These are phyloP conservation scores for Diplodia corticola DNA, from an alignment of 2,329 filamentous ascomycete species.

Conservation along the genomic window DNA sequence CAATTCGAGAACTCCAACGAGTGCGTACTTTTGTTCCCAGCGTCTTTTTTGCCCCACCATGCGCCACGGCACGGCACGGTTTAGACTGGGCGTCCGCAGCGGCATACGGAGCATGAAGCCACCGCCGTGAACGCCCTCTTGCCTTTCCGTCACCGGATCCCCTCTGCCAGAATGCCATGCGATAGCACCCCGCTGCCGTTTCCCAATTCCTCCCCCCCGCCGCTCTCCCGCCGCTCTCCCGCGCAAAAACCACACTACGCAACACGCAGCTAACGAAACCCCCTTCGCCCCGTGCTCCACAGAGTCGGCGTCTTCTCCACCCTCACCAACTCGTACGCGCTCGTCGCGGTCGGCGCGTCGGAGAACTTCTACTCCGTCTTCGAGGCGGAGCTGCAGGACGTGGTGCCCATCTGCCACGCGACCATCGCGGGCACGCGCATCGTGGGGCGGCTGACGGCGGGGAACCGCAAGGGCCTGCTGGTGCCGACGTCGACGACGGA, in stretches of 20 bases:
- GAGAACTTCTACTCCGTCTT: constrained; percentile 99
- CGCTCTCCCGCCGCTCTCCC: background rate
- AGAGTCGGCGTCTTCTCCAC: constrained; percentile 97
- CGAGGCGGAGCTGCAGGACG: constrained; percentile 94
- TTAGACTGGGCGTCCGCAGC: background rate
- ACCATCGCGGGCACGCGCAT: constrained; percentile 97
- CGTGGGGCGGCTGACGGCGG: constrained; percentile 90
- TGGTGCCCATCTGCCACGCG: constrained; percentile 94
- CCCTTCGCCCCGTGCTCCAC: constrained; percentile 22
- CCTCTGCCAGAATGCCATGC: background rate
- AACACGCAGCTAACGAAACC: background rate
- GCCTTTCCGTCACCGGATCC: background rate
- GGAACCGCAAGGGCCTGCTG: constrained; percentile 94
- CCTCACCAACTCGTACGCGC: constrained; percentile 94
- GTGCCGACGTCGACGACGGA: constrained; percentile 95
- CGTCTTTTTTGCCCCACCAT: constrained; percentile 20
- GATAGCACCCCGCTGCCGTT: background rate
- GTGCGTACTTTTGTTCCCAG: constrained; percentile 53
- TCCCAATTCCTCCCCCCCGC: background rate
- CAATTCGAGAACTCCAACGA: constrained; percentile 90
- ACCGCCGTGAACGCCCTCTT: background rate
- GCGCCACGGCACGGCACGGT: background rate
- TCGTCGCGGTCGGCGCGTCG: constrained; percentile 90
- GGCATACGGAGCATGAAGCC: background rate
- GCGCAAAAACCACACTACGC: no score